Percentiles rank a stretch among this genome's conserved stretches.
Conservation (phyloP, 78 protist species). For the Ministeria vibrans region DNA sequence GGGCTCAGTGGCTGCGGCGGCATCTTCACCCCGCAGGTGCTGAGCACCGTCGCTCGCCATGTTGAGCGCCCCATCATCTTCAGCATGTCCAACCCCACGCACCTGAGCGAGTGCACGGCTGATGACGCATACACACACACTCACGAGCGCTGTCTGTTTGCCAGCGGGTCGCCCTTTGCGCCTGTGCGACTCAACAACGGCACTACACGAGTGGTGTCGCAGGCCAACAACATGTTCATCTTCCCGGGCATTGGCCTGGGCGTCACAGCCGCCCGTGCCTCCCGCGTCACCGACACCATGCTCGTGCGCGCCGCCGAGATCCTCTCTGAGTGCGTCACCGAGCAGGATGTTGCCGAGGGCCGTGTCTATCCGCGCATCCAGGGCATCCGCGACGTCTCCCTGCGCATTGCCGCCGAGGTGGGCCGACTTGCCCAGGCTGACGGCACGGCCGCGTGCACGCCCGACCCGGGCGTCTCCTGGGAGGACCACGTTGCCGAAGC, state of each 20-base stretch:
- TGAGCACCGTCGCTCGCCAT: conserved; percentile 45
- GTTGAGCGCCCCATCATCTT: conserved; percentile 80
- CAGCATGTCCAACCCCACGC: conserved; percentile 74
- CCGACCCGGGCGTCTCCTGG: background rate
- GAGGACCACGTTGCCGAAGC: background rate
- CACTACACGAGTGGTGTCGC: conserved; percentile 50
- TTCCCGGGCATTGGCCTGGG: conserved; percentile 95
- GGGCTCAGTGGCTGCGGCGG: conserved; percentile 78
- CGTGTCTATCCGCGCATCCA: conserved; percentile 43
- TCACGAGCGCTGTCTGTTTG: conserved; percentile 75
- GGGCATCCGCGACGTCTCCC: conserved; percentile 51
- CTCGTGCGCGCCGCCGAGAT: conserved; percentile 59
- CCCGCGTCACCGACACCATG: conserved; percentile 65
- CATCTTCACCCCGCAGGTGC: conserved; percentile 66
- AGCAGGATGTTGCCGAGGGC: background rate
- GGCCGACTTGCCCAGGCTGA: conserved; percentile 24
- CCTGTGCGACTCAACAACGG: conserved; percentile 47
- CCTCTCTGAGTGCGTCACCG: conserved; percentile 52
- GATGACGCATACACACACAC: conserved; percentile 64
- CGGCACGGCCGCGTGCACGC: background rate
- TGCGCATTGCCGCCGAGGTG: conserved; percentile 56
- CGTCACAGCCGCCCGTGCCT: conserved; percentile 33
- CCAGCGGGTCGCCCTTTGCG: conserved; percentile 86
- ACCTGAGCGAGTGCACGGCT: conserved; percentile 81
- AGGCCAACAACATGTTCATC: conserved; percentile 71